Percentiles rank a stretch among this genome's conserved stretches.
phyloP scores from a whole-genome alignment of 2,329 filamentous ascomycete species.

The Sporothrix variecibatus region DNA sequence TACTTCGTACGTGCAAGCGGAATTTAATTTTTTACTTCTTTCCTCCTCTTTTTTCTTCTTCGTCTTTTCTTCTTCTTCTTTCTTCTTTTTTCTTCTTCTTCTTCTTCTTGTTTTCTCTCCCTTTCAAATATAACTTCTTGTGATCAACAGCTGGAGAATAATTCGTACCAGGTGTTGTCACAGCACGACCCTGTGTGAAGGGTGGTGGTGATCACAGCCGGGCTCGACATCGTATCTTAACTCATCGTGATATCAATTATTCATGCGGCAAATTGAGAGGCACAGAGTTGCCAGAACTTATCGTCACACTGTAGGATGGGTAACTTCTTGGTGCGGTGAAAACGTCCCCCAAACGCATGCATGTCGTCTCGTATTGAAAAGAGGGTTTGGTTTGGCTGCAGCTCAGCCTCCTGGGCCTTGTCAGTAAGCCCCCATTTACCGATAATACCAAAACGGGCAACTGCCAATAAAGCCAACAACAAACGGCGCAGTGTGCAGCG shows the following conservation, averaged over 20 bases:
- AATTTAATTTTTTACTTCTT: background rate
- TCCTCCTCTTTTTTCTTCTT: background rate
- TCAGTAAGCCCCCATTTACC: background rate
- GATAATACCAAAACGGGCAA: background rate
- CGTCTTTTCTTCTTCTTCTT: no score
- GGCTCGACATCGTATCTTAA: background rate
- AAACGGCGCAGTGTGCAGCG: background rate
- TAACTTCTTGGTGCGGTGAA: background rate
- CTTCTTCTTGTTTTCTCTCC: background rate
- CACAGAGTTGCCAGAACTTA: background rate
- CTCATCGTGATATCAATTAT: background rate
- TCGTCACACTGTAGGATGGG: background rate
- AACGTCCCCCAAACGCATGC: background rate
- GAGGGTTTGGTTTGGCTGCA: background rate
- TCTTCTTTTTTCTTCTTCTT: background rate
- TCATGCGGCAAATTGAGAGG: background rate
- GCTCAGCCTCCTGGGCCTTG: background rate
- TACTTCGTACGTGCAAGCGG: no score
- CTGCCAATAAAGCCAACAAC: background rate
- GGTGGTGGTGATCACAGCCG: background rate
- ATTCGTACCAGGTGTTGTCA: background rate
- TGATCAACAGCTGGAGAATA: background rate
- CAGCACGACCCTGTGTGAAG: background rate
- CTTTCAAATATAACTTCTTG: background rate
- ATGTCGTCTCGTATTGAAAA: background rate